phyloP scores from a whole-genome alignment of 31 red algal genomes.

The Asparagopsis taxiformis region DNA sequence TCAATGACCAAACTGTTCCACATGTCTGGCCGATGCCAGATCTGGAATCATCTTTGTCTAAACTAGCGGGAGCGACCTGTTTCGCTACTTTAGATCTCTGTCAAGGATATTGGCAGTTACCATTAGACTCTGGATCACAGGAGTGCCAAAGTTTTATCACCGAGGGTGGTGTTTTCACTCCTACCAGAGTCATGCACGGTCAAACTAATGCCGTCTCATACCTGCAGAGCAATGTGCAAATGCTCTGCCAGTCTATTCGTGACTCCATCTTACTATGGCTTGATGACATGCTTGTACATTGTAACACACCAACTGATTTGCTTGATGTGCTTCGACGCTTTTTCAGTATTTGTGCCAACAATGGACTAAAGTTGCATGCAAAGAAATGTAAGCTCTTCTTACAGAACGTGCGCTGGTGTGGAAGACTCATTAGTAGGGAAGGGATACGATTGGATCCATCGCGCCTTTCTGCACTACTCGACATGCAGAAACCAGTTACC shows the following conservation, averaged over 20 bases:
- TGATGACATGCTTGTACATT: neutral
- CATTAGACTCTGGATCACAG: neutral
- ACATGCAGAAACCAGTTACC: neutral
- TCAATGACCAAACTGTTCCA: too few species aligned
- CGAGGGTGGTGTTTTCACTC: too few species aligned
- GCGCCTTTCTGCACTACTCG: neutral
- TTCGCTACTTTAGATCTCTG: too few species aligned
- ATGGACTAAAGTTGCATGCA: neutral
- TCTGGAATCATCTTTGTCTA: neutral
- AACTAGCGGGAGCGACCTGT: neutral
- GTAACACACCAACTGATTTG: neutral
- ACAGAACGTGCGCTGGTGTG: constrained; percentile 9
- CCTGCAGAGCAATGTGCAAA: too few species aligned
- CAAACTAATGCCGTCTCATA: too few species aligned
- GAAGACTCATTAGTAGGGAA: neutral
- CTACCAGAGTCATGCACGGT: too few species aligned
- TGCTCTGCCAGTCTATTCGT: too few species aligned
- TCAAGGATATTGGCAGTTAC: constrained; percentile 10
- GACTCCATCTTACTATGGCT: too few species aligned
- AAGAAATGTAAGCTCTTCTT: constrained; percentile 2
- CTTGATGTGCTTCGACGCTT: neutral
- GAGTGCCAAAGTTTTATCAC: too few species aligned
- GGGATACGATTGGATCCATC: constrained; percentile 4
- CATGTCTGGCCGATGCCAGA: too few species aligned
- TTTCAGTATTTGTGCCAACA: neutral